phyloP scores from a whole-genome alignment of 352 stramenopile species.

The Plasmopara halstedii region DNA sequence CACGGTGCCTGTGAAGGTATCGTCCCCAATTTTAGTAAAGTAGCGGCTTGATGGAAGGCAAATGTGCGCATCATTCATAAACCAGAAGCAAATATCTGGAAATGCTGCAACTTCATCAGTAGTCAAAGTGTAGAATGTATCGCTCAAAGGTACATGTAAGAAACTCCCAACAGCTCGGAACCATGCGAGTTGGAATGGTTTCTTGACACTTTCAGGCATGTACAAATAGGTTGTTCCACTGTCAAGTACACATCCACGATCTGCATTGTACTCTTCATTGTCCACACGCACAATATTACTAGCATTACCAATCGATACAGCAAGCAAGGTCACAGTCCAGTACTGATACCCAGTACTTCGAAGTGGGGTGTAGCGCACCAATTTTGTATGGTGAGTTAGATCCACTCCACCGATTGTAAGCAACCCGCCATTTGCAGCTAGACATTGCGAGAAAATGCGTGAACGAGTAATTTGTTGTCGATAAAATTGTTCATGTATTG shows the following conservation, averaged over 20 bases:
- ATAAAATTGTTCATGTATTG: constrained; percentile 90
- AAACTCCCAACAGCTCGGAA: constrained; percentile 30
- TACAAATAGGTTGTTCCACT: constrained; percentile 79
- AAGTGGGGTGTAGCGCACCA: constrained; percentile 85
- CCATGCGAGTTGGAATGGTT: constrained; percentile 46
- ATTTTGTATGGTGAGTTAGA: constrained; percentile 45
- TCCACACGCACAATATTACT: constrained; percentile 30
- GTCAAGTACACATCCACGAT: constrained; percentile 70
- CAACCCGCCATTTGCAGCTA: constrained; percentile 76
- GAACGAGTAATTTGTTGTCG: constrained; percentile 64
- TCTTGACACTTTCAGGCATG: constrained; percentile 30
- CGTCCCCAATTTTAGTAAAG: constrained; percentile 27
- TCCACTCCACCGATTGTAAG: constrained; percentile 91
- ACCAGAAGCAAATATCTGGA: constrained; percentile 58
- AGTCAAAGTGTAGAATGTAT: constrained; percentile 37
- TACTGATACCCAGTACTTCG: constrained; percentile 68
- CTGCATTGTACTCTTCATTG: constrained; percentile 39
- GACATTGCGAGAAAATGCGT: constrained; percentile 92
- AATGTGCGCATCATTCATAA: constrained; percentile 49
- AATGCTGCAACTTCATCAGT: constrained; percentile 24
- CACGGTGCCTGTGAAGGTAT: constrained; percentile 51
- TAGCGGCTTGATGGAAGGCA: constrained; percentile 48
- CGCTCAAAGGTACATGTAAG: constrained; percentile 33
- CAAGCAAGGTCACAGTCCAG: constrained; percentile 63
- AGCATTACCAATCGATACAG: constrained; percentile 31